A percentile compares a stretch with the other conserved stretches of the same genome.
Conservation (phyloP, 192 early-diverging fungal genomes). For the Rhizoclosmatium globosum region DNA sequence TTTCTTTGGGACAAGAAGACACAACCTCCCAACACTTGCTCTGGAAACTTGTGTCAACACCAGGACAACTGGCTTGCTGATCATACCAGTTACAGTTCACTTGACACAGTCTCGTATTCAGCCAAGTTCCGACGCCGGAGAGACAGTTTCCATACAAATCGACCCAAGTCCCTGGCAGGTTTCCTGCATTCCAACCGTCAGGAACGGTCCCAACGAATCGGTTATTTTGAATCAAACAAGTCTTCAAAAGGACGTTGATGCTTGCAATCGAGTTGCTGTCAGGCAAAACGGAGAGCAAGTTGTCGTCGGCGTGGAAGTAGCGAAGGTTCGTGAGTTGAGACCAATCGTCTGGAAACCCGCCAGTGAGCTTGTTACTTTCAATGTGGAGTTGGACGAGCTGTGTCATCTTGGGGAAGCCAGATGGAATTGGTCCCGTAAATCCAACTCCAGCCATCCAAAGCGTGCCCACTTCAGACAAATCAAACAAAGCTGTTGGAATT, state of each 20-base stretch:
- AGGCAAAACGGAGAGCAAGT: neutral
- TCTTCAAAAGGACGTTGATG: neutral
- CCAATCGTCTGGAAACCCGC: conserved; percentile 17
- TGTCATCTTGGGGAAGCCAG: neutral
- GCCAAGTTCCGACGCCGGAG: neutral
- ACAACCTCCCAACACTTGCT: conserved; percentile 3
- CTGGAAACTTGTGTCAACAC: neutral
- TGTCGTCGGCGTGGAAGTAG: conserved; percentile 23
- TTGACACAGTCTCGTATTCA: conserved; percentile 7
- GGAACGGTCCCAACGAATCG: conserved; percentile 8
- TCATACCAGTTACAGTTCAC: conserved; percentile 27
- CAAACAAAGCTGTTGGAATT: conserved; percentile 14
- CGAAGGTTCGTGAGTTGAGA: neutral
- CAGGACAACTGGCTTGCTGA: conserved; percentile 3
- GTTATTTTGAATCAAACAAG: conserved; percentile 24
- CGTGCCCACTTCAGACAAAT: neutral
- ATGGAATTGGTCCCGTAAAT: conserved; percentile 1
- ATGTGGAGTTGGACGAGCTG: neutral
- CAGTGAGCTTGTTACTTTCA: conserved; percentile 3
- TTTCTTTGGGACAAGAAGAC: neutral
- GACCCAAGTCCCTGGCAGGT: neutral
- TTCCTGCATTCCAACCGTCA: neutral
- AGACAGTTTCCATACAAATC: conserved; percentile 25
- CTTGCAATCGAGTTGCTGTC: neutral
- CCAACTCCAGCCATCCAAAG: conserved; percentile 23